Conservation (phyloP, 805 yeast species). For the Zygosaccharomyces pseudorouxii region DNA sequence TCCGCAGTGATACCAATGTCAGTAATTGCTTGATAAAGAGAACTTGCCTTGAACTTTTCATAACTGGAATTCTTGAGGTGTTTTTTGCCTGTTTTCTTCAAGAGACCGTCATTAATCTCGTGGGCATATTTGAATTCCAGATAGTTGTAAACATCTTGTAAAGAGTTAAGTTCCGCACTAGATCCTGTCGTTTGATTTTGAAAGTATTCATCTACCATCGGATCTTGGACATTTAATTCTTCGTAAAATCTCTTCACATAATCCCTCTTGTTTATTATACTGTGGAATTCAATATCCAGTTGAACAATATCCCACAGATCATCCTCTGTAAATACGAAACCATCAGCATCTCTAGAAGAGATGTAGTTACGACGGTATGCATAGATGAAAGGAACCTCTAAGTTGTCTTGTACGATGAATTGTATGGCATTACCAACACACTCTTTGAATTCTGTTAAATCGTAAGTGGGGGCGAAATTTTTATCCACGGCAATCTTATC, state of each 20-base stretch:
- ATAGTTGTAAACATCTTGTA: conserved; percentile 82
- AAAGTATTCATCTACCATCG: conserved; percentile 52
- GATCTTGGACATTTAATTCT: conserved; percentile 53
- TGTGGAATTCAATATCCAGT: conserved; percentile 83
- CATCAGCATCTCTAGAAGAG: conserved; percentile 41
- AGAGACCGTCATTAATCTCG: conserved; percentile 37
- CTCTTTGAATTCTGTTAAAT: conserved; percentile 51
- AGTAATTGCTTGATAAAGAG: conserved; percentile 58
- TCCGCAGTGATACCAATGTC: conserved; percentile 75
- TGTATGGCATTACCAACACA: conserved; percentile 70
- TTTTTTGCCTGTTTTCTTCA: conserved; percentile 39
- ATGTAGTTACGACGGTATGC: conserved; percentile 89
- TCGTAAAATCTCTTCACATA: conserved; percentile 54
- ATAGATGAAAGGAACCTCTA: conserved; percentile 94
- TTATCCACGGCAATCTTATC: conserved; percentile 58
- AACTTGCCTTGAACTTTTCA: conserved; percentile 63
- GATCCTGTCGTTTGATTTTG: conserved; percentile 46
- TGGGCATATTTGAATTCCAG: conserved; percentile 62
- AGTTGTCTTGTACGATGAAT: conserved; percentile 67
- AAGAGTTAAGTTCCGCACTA: conserved; percentile 56
- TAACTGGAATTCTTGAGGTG: conserved; percentile 59
- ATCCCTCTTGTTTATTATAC: conserved; percentile 68
- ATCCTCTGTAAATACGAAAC: conserved; percentile 57
- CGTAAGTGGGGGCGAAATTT: conserved; percentile 35
- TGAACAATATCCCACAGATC: conserved; percentile 90